Conservation (phyloP, 1,284 basidiomycete species). For the Cutaneotrichosporon spelunceum region DNA sequence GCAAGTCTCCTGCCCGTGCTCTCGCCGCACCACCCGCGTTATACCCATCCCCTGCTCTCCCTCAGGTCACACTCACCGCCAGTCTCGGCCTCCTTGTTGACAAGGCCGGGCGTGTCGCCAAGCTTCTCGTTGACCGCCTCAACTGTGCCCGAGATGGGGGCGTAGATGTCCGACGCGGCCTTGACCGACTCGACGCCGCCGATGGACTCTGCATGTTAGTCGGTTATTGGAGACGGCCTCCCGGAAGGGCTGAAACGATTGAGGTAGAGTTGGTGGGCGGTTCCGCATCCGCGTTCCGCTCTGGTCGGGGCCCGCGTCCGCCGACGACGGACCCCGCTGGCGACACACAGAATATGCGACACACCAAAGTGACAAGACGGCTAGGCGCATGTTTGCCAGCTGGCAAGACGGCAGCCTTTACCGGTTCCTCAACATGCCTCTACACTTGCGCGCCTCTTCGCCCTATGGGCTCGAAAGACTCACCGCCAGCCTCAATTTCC, state of each 20-base stretch:
- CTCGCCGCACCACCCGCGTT: no score
- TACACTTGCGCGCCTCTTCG: no score
- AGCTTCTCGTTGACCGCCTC: conserved; percentile 75
- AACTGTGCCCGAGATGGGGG: conserved; percentile 83
- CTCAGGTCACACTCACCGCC: conserved; percentile 63
- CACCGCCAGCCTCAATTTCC: conserved; percentile 73
- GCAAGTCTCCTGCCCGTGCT: no score
- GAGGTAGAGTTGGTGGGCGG: neutral
- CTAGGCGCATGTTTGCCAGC: neutral
- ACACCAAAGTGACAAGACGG: no score
- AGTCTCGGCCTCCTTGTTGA: conserved; percentile 85
- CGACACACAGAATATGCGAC: no score
- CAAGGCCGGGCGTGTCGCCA: conserved; percentile 66
- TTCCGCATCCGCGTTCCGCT: neutral
- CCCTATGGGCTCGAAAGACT: no score
- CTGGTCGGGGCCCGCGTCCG: neutral
- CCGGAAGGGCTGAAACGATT: no score
- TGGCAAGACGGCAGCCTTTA: neutral
- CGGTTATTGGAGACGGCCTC: no score
- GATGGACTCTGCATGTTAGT: conserved; percentile 65
- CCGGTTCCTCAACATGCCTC: neutral
- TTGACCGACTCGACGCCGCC: conserved; percentile 98
- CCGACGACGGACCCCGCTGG: no score
- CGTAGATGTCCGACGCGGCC: conserved; percentile 95
- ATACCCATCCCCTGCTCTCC: neutral